phyloP scores from a whole-genome alignment of 2,329 filamentous ascomycete species.

The Scedosporium minutisporum region DNA sequence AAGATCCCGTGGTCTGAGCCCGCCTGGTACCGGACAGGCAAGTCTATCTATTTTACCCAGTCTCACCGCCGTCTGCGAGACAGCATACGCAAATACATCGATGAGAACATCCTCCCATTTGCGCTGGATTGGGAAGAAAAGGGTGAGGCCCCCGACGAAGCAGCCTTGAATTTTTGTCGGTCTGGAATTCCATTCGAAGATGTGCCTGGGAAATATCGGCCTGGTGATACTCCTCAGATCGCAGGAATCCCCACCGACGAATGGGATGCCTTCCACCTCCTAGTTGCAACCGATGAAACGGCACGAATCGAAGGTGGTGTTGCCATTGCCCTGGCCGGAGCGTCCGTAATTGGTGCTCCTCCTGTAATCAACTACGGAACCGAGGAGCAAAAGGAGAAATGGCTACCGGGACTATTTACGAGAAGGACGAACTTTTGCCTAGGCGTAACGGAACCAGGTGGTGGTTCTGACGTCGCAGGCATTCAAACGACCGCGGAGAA shows the following conservation, averaged over 20 bases:
- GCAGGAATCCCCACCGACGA: constrained; percentile 35
- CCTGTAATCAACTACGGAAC: constrained; percentile 56
- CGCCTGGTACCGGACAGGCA: constrained; percentile 17
- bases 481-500: constrained; percentile 49
- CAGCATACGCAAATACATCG: constrained; percentile 47
- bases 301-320: constrained; percentile 47
- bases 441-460: constrained; percentile 54
- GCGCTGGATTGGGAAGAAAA: constrained; percentile 56
- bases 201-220: constrained; percentile 26
- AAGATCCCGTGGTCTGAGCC: constrained; percentile 16
- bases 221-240: constrained; percentile 25
- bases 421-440: constrained; percentile 53
- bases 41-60: constrained; percentile 50
- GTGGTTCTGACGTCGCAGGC: constrained; percentile 55
- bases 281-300: constrained; percentile 47
- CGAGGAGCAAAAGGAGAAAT: constrained; percentile 43
- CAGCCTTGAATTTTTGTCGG: constrained; percentile 24
- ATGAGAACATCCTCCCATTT: constrained; percentile 46
- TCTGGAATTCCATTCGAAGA: constrained; percentile 28
- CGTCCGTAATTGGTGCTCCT: constrained; percentile 52
- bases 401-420: constrained; percentile 48
- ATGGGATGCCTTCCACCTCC: constrained; percentile 46
- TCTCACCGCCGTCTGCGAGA: constrained; percentile 50
- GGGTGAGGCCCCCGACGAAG: constrained; percentile 37
- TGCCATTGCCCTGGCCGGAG: constrained; percentile 46